A percentile compares a stretch with the other conserved stretches of the same genome.
These are phyloP conservation scores for Theileria parva DNA, from an alignment of 169 alveolate species.

Conservation along the genomic window DNA sequence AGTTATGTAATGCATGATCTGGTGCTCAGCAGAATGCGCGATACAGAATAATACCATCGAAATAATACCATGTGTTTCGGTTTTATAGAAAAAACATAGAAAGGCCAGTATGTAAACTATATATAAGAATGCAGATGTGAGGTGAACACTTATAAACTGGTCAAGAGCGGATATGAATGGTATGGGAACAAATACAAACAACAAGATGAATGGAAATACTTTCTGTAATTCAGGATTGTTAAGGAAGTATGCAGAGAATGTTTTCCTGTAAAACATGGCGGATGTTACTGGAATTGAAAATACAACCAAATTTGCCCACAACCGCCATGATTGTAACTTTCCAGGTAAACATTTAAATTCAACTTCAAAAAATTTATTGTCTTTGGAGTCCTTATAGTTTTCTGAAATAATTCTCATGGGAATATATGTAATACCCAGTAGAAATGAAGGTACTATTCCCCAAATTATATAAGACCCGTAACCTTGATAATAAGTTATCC, in stretches of 20 bases:
- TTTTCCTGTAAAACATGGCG: slow-evolving; percentile 34
- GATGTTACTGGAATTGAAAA: slow-evolving; percentile 41
- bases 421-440: slow-evolving; percentile 29
- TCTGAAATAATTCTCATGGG: slow-evolving; percentile 23
- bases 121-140: slow-evolving; percentile 29
- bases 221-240: slow-evolving; percentile 28
- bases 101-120: slow-evolving; percentile 37
- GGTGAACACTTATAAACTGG: slow-evolving; percentile 46
- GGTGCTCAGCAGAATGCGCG: slow-evolving; percentile 63
- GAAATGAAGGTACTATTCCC: slow-evolving; percentile 34
- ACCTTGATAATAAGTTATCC: slow-evolving; percentile 18
- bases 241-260: slow-evolving; percentile 45
- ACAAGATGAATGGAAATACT: slow-evolving; percentile 31
- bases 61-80: slow-evolving; percentile 35
- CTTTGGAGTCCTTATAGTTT: slow-evolving; percentile 20
- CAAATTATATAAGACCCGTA: slow-evolving; percentile 40
- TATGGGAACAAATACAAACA: slow-evolving; percentile 29
- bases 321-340: slow-evolving; percentile 17
- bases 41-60: slow-evolving; percentile 40
- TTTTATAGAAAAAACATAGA: slow-evolving; percentile 22
- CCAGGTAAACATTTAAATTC: slow-evolving; percentile 5
- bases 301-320: slow-evolving; percentile 32
- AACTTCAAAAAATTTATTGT: not conserved
- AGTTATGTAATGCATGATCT: slow-evolving; percentile 50
- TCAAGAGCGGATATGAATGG: slow-evolving; percentile 43